A percentile compares a stretch with the other conserved stretches of the same genome.
These are phyloP conservation scores for Metschnikowia picachoensis DNA, from an alignment of 805 yeast species.

Conservation along the genomic window DNA sequence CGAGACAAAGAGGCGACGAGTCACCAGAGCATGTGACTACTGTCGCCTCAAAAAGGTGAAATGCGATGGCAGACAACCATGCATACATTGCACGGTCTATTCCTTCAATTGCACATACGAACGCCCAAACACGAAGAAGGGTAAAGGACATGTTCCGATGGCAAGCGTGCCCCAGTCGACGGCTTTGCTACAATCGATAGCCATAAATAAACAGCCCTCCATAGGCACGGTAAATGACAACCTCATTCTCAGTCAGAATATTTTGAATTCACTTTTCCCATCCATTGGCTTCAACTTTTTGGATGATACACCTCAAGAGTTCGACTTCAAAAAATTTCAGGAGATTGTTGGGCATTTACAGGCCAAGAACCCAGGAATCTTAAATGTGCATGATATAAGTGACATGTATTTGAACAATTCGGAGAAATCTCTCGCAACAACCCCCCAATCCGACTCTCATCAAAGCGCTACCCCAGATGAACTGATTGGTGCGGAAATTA, in stretches of 20 bases:
- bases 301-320: slow-evolving; percentile 26
- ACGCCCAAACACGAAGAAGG: slow-evolving; percentile 64
- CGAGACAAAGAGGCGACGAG: slow-evolving; percentile 51
- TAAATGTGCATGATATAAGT: slow-evolving; percentile 25
- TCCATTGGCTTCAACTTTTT: slow-evolving; percentile 31
- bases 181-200: slow-evolving; percentile 16
- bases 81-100: slow-evolving; percentile 82
- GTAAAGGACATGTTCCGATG: slow-evolving; percentile 21
- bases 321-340: slow-evolving; percentile 35
- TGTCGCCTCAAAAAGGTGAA: slow-evolving; percentile 74
- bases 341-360: slow-evolving; percentile 22
- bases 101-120: slow-evolving; percentile 81
- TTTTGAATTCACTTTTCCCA: slow-evolving; percentile 34
- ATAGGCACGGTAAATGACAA: slow-evolving; percentile 12
- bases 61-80: slow-evolving; percentile 77
- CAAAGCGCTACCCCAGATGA: slow-evolving; percentile 22
- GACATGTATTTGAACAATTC: slow-evolving; percentile 29
- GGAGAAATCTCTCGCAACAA: slow-evolving; percentile 18
- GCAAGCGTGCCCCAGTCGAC: slow-evolving; percentile 18
- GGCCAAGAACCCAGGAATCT: slow-evolving; percentile 15
- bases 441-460: slow-evolving; percentile 9
- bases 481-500: slow-evolving; percentile 44
- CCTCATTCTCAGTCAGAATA: slow-evolving; percentile 29
- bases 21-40: slow-evolving; percentile 71
- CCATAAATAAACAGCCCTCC: slow-evolving; percentile 15